Evolutionary conservation across 495 filamentous ascomycete genomes (phyloP), one percentile per base, ranked within the genome.

Genomic region (Xylaria acuta): DNA sequence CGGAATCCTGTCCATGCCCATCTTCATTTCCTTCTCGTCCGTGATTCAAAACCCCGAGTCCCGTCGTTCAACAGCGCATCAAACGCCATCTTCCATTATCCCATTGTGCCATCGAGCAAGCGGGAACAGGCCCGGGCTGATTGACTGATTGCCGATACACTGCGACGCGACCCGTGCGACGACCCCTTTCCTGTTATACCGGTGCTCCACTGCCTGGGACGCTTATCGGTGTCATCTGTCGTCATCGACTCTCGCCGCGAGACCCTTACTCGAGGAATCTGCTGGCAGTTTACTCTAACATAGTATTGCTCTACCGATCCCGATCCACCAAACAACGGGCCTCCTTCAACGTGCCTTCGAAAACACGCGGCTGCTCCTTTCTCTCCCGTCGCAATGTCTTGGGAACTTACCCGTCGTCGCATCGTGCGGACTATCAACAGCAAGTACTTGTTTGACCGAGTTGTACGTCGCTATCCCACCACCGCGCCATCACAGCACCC

Each of bases 361-460:
- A 67, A 67, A 67, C 20, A 5, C 22, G 11, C 47, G 9, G 34
- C 22, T 30, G 49, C 65, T 66, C 25, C 53, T 62, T 53, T 43
- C 56, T 27, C 45, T 56, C 27, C 68, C 67, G 63, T 54, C 80
- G 78, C 59, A 70, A 89, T 89, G 87, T 75, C 83, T 75, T 84
- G 85, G 83, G 87, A 89, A 76, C 81, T 88, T 56, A 85, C 85
- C 51, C 87, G 90, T 72, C 88, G 88, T 59, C 90, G 88, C 73
- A 84, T 92, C 71, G 79, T 91, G 71, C 88, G 91, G 78, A 85
- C 88, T 64, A 83, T 94, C 72, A 95, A 95, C 78, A 88, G 85
- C 78, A 90, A 91, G 80, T 95, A 90, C 77, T 92, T 97, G 69
- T 93, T 90, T 81, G 93, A 92, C 79, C 89, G 88, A 77, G 80